These are phyloP conservation scores for Sanguinoderma infundibulare DNA, from an alignment of 1,284 basidiomycete species.

Conservation along the genomic window DNA sequence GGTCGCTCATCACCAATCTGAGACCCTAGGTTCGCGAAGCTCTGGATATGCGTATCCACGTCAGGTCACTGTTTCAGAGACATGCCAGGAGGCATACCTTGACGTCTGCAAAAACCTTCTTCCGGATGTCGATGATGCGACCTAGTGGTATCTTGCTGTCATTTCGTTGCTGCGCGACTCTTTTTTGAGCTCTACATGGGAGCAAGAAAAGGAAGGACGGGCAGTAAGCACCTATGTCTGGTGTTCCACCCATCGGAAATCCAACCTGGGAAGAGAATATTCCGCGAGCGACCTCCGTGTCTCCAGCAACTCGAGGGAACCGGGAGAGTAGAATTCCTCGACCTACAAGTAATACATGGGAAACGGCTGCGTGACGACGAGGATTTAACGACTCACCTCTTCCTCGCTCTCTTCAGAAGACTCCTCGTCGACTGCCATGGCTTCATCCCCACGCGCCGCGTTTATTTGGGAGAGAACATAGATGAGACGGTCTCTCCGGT, in stretches of 20 bases:
- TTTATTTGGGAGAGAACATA: constrained; percentile 91
- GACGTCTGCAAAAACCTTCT: constrained; percentile 87
- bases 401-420: constrained; percentile 74
- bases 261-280: constrained; percentile 92
- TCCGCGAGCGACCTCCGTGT: constrained; percentile 86
- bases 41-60: constrained; percentile 47
- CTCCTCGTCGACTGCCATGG: constrained; percentile 71
- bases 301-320: constrained; percentile 83
- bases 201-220: constrained; percentile 41
- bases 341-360: constrained; percentile 46
- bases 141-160: constrained; percentile 89
- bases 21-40: constrained; percentile 91
- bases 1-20: constrained; percentile 98
- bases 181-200: constrained; percentile 84
- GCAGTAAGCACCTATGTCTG: constrained; percentile 75
- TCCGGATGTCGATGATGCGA: constrained; percentile 90
- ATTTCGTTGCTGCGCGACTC: constrained; percentile 87
- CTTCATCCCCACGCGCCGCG: constrained; percentile 77
- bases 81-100: constrained; percentile 78
- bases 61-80: too few species aligned
- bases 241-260: constrained; percentile 57
- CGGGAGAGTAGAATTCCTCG: constrained; percentile 97
- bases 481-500: constrained; percentile 92
- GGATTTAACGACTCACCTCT: constrained; percentile 53
- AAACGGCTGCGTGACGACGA: not conserved